A percentile compares a stretch with the other conserved stretches of the same genome.
Conservation (phyloP, 768 basidiomycete genomes). For the Termitomyces sp. region DNA sequence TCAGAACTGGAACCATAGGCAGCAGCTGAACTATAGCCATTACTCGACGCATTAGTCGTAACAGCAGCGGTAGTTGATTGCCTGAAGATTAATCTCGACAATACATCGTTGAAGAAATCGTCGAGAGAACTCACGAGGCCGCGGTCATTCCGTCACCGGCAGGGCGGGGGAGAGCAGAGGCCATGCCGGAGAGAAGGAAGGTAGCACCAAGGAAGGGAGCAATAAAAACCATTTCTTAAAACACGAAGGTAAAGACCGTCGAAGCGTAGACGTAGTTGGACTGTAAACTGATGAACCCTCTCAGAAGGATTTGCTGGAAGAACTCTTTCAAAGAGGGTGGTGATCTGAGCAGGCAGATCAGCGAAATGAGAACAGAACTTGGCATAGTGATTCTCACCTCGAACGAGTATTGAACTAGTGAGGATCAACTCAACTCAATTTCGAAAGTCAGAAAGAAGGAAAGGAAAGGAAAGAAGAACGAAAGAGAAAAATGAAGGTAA, state of each 20-base stretch:
- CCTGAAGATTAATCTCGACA: neutral
- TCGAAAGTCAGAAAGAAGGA: conserved; percentile 37
- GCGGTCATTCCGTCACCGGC: conserved; percentile 28
- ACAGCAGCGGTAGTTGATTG: neutral
- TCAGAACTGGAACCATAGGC: conserved; percentile 18
- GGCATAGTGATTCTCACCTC: conserved; percentile 29
- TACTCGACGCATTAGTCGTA: neutral
- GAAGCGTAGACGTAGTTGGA: conserved; percentile 38
- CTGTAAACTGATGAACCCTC: conserved; percentile 45
- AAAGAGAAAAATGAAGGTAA: conserved; percentile 22
- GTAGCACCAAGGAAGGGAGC: conserved; percentile 49
- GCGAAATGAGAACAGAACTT: neutral
- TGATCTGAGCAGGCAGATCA: conserved; percentile 35
- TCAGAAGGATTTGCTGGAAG: conserved; percentile 51
- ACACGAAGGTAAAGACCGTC: conserved; percentile 34
- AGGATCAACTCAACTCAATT: conserved; percentile 62
- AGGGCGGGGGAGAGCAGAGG: conserved; percentile 42
- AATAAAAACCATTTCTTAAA: conserved; percentile 57
- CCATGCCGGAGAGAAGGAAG: conserved; percentile 47
- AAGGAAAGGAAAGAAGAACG: conserved; percentile 27
- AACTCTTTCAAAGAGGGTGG: conserved; percentile 68
- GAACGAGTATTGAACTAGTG: conserved; percentile 50
- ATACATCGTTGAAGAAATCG: neutral
- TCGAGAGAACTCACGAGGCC: conserved; percentile 26
- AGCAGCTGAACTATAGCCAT: conserved; percentile 8